A percentile compares a stretch with the other conserved stretches of the same genome.
Conservation (phyloP, 768 basidiomycete genomes). For the Leucogyrophana mollusca region DNA sequence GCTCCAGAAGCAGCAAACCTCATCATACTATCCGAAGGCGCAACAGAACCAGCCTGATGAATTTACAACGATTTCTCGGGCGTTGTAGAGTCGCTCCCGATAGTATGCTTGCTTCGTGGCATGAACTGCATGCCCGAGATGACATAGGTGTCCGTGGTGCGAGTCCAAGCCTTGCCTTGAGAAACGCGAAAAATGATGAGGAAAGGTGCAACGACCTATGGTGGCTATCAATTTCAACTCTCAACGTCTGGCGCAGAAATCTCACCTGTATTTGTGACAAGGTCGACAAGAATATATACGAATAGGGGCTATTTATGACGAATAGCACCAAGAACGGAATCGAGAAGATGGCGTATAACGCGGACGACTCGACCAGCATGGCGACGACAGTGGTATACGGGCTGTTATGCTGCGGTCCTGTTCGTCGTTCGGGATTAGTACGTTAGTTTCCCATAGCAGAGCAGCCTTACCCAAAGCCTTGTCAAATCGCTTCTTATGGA, state of each 20-base stretch:
- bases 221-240: neutral
- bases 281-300: neutral
- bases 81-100: slow-evolving; percentile 10
- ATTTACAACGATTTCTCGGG: neutral
- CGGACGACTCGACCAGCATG: slow-evolving; percentile 12
- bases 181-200: slow-evolving; percentile 38
- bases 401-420: neutral
- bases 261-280: neutral
- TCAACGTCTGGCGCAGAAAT: too few relatives aligned
- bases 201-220: slow-evolving; percentile 38
- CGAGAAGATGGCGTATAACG: slow-evolving; percentile 8
- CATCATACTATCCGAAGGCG: neutral
- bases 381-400: slow-evolving; percentile 8
- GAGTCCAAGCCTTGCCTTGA: slow-evolving; percentile 33
- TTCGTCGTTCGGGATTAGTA: neutral
- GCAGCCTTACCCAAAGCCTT: neutral
- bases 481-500: neutral
- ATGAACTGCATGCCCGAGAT: neutral
- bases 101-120: neutral
- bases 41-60: slow-evolving; percentile 20
- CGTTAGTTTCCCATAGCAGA: neutral
- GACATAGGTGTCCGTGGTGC: slow-evolving; percentile 2
- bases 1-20: too few relatives aligned
- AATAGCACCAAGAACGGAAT: slow-evolving; percentile 10
- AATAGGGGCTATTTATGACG: neutral